Evolutionary conservation across 768 basidiomycete genomes (phyloP).

Genomic region (Leccinum broughii): DNA sequence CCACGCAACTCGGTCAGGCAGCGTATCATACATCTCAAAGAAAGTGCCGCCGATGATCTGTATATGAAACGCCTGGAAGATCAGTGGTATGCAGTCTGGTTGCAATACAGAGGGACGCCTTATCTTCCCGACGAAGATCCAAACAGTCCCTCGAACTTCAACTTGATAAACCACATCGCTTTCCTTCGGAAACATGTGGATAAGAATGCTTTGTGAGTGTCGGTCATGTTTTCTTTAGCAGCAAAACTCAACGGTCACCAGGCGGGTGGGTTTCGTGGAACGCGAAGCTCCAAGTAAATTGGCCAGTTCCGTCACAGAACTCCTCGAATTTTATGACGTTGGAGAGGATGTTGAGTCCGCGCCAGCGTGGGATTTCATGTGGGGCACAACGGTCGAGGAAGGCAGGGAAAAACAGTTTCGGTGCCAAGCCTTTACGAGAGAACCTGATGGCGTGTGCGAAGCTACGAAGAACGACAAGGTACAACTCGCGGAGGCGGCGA

Average conservation of each 20-base stretch:
- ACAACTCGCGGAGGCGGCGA: slow-evolving; percentile 61
- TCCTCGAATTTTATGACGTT: slow-evolving; percentile 51
- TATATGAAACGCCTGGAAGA: slow-evolving; percentile 82
- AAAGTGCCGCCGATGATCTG: slow-evolving; percentile 63
- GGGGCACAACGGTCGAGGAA: slow-evolving; percentile 71
- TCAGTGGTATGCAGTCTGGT: slow-evolving; percentile 79
- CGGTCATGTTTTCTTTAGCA: background rate
- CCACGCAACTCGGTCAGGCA: slow-evolving; percentile 71
- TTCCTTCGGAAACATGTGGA: slow-evolving; percentile 81
- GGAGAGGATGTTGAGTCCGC: slow-evolving; percentile 41
- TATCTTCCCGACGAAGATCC: slow-evolving; percentile 73
- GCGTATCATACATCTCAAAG: slow-evolving; percentile 60
- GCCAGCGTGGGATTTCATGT: slow-evolving; percentile 73
- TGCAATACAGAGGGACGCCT: slow-evolving; percentile 63
- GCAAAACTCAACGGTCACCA: slow-evolving; percentile 30
- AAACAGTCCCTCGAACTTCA: slow-evolving; percentile 67
- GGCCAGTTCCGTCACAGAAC: slow-evolving; percentile 43
- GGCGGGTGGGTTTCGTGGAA: slow-evolving; percentile 64
- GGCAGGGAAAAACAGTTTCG: slow-evolving; percentile 69
- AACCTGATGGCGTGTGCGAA: slow-evolving; percentile 33
- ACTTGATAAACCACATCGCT: slow-evolving; percentile 76
- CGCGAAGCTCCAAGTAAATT: slow-evolving; percentile 40
- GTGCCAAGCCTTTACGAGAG: slow-evolving; percentile 53
- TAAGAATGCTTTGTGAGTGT: slow-evolving; percentile 80
- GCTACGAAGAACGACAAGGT: slow-evolving; percentile 37